These are phyloP conservation scores for Herpetomonas samuelpessoai DNA, from an alignment of 208 protist genomes.

Conservation along the genomic window DNA sequence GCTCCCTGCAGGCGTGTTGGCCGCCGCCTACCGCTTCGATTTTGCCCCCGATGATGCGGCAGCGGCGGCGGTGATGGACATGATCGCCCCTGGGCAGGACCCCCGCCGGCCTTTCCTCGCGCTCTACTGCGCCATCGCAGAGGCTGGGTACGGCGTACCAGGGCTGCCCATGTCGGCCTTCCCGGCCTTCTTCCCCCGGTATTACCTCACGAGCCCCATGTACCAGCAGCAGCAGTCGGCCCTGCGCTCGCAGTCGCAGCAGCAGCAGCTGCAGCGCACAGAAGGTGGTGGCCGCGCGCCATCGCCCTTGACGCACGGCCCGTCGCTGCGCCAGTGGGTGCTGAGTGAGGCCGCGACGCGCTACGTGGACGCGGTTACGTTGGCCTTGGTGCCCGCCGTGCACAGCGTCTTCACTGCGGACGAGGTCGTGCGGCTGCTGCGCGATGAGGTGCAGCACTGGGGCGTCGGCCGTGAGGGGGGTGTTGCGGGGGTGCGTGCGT, in stretches of 20 bases:
- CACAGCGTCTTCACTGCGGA: conserved; percentile 18
- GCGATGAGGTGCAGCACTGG: background rate
- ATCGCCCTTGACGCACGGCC: conserved; percentile 1
- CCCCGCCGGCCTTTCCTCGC: background rate
- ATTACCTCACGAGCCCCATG: background rate
- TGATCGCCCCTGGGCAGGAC: conserved; percentile 1
- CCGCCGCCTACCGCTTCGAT: background rate
- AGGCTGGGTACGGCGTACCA: background rate
- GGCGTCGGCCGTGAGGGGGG: background rate
- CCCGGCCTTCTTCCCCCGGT: conserved; percentile 3
- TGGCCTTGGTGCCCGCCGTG: conserved; percentile 23
- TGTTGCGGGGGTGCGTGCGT: background rate
- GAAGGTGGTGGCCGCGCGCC: background rate
- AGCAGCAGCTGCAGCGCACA: background rate
- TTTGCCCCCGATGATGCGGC: background rate
- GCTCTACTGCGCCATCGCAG: background rate
- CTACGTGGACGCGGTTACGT: conserved; percentile 41
- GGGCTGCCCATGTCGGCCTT: background rate
- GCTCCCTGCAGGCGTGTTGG: background rate
- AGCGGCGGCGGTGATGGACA: background rate
- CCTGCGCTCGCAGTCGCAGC: background rate
- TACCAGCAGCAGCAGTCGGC: background rate
- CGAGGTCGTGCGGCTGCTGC: conserved; percentile 16
- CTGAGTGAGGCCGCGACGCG: conserved; percentile 25
- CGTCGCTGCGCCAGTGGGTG: conserved; percentile 30